Evolutionary conservation across 352 stramenopile genomes (phyloP), one percentile per base, ranked within the genome.

Genomic region (Globisporangium lucens): DNA sequence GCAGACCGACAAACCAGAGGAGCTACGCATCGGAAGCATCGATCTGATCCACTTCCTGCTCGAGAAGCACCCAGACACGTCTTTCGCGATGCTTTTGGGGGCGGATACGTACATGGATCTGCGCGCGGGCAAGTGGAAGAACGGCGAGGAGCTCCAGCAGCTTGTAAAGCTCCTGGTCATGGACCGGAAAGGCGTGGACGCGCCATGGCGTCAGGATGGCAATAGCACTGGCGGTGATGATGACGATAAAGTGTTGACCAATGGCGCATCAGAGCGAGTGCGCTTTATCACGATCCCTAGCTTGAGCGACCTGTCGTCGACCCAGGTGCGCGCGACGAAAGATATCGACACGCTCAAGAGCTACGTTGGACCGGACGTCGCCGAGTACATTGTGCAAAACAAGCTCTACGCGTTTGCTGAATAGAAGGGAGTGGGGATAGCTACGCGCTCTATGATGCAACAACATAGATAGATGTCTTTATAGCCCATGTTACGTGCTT

Each of bases 91-190:
- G 76, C 71, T 96, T 27, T 62, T 96, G 6, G 90, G 89, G 6
- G 87, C 75, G 6, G 90, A 97, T 71, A 95, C 90, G 58, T 97
- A 89, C 74, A 76, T 77, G 7, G 90, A 97, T 69, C 69, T 97
- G 58, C 61, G 85, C 47, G 75, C 78, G 29, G 87, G 87, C 51
- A 97, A 97, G 72, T 97, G 90, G 90, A 97, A 97, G 65, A 71
- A 78, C 35, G 88, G 83, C 3, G 76, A 95, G 20, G 79, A 92
- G 66, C 76, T 97, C 1, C 75, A 89, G 74, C 76, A 76, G 35
- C 68, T 87, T 4, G 75, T 94, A 0, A 78, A 82, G 51, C 61
- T 97, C 5, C 71, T 95, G 12, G 87, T 95, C 30, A 87, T 96
- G 61, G 75, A 78, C 60, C 84, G 87, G 17, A 70, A 87, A 52